Evolutionary conservation across 2,329 filamentous ascomycete genomes (phyloP).

Genomic region (Coniella vitis): DNA sequence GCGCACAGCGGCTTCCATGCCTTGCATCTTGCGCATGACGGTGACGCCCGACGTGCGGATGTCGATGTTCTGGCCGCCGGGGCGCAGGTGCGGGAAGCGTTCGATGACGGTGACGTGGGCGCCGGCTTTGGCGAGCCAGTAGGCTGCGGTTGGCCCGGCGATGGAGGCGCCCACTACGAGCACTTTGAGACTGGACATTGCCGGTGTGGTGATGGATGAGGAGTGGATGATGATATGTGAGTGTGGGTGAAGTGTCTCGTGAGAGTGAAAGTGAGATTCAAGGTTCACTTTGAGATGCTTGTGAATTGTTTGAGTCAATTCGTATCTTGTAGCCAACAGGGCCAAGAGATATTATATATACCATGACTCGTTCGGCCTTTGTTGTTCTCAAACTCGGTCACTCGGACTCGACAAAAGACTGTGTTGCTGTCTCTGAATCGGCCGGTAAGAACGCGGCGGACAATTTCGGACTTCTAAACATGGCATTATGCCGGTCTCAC

Average conservation of each 20-base stretch:
- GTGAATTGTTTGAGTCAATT: too few relatives aligned
- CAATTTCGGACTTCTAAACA: conserved; percentile 1
- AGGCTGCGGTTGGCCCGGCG: conserved; percentile 21
- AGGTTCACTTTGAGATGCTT: too few relatives aligned
- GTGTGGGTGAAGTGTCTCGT: neutral
- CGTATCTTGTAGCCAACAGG: too few relatives aligned
- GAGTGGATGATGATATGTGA: neutral
- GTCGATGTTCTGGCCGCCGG: conserved; percentile 29
- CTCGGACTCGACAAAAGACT: too few relatives aligned
- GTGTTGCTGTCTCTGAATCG: neutral
- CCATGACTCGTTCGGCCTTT: too few relatives aligned
- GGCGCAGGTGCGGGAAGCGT: conserved; percentile 20
- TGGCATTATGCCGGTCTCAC: neutral
- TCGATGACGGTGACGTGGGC: conserved; percentile 22
- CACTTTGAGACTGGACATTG: conserved; percentile 24
- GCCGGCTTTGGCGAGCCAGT: conserved; percentile 24
- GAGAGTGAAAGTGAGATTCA: too few relatives aligned
- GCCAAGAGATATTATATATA: too few relatives aligned
- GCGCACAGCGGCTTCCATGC: conserved; percentile 30
- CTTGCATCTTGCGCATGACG: conserved; percentile 32
- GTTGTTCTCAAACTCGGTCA: too few relatives aligned
- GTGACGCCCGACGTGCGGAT: conserved; percentile 30
- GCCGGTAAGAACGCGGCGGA: neutral
- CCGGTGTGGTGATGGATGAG: neutral
- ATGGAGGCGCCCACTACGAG: conserved; percentile 26